Percentiles rank a stretch among this genome's conserved stretches.
Conservation (phyloP, 176 grass and related monocot species). For the Eremochloa ophiuroides region DNA sequence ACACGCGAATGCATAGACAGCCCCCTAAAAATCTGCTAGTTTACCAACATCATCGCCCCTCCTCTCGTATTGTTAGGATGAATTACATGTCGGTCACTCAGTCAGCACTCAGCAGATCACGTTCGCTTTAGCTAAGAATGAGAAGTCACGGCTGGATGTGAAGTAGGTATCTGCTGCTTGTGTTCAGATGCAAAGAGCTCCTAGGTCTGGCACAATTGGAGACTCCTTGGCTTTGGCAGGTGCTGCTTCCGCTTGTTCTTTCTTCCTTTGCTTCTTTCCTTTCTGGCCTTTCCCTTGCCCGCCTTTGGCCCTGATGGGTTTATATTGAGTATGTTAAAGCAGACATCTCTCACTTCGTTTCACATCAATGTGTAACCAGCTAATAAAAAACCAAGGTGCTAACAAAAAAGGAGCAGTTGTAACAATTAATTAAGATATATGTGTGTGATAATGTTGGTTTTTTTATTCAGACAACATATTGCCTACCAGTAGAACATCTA, state of each 20-base stretch:
- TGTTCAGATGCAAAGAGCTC: conserved; percentile 70
- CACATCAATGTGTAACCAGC: not conserved
- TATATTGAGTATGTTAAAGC: not conserved
- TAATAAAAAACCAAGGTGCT: not conserved
- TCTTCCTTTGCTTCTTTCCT: conserved; percentile 54
- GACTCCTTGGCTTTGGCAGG: not conserved
- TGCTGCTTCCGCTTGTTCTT: conserved; percentile 23
- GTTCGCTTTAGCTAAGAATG: not conserved
- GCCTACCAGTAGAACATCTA: not conserved
- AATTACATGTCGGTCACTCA: not conserved
- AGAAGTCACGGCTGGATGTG: not conserved
- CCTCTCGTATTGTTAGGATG: not conserved
- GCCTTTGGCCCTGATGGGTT: conserved; percentile 27
- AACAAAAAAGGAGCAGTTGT: not conserved
- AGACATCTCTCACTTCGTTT: not conserved
- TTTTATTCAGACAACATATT: not conserved
- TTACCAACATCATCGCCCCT: not conserved
- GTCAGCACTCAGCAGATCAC: not conserved
- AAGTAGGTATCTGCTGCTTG: not conserved
- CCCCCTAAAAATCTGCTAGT: not conserved
- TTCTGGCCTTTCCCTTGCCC: conserved; percentile 40
- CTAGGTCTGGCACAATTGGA: conserved; percentile 34
- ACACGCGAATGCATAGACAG: too few relatives aligned
- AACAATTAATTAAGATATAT: not conserved
- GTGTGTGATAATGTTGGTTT: not conserved